Base-by-base conservation (phyloP, 345 rosid species). In the Cardamine occulta region DNA sequence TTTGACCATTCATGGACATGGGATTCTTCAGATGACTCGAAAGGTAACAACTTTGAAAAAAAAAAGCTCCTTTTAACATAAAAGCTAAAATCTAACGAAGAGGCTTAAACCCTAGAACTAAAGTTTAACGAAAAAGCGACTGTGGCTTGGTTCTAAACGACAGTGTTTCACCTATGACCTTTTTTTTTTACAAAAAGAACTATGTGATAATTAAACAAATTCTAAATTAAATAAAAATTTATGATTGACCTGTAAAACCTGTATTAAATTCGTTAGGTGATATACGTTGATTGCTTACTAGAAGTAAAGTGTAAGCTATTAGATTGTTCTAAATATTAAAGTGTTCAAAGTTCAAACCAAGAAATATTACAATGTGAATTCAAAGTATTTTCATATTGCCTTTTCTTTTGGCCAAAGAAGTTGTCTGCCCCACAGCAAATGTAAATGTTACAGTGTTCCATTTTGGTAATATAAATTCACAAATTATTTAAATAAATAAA, bases 1-100 rank as follows among this genome's bases (percentile, higher is more conserved):
- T 73, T 18, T 74, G 57, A 73, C 65, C 85, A 80, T 79, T 73
- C 80, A 82, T 78, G 74, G 72, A 67, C 75, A 64, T 76, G 64
- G 75, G 70, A 48, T 44, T 68, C 63, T 69, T 68, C 63, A 62
- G 29, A 60, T 0, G 59, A 62, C 8, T 37, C 40, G 19, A 32
- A 65, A 74, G 78, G 72, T 65, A 7, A 15, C 48, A 56, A 45
- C 72, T 74, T 74, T 74, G 0, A 10, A 23, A 70, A 10, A 13
- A 37, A 21, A 21, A 21, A 21, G 1, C 4, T 49, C 5, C 1
- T 51, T 21, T 23, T 8, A 24, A 34, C 23, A 55, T 6, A 2
- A 21, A 67, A 24, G 15, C 48, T 55, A 42, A 65, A 67, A 59
- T 59, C 54, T 51, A 24, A 23, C 21, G 48, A 11, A 51, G 74